Evolutionary conservation across 2,329 filamentous ascomycete species (phyloP), one percentile per base, ranked within the genome.

Genomic region (Cryoendolithus antarcticus): DNA sequence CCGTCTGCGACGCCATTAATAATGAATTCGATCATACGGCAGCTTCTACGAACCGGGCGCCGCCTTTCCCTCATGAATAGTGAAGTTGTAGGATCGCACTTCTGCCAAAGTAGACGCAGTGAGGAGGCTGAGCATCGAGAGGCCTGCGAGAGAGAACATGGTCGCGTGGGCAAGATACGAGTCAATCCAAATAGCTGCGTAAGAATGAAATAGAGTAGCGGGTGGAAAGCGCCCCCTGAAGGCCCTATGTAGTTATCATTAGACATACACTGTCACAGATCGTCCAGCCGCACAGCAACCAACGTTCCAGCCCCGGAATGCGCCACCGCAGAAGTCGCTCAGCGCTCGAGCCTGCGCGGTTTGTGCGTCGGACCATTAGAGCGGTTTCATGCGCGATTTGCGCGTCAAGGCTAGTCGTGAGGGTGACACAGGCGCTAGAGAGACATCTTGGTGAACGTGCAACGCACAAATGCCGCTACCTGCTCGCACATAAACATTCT

Each of bases 51-150:
- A 33, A 33, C 32, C 32, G 3, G 32, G 32, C 32, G 32, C 32
- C 6, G 32, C 32, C 6, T 39, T 21, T 9, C 38, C 32, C 13
- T 35, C 27, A n/a, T 32, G 30, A 11, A 39, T n/a, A 8, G 32
- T 39, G 38, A 39, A 39, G 10, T 39, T 32, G 6, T 31, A 39
- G 6, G 27, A 39, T 30, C 38, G 31, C 9, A 33, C 32, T 33
- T 33, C 32, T 33, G 32, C 32, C 6, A 33, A 3, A 3, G 32
- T 33, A 6, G 32, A 33, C 32, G 32, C 32, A 33, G 32, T 33
- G 32, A 33, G 32, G 19, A 33, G 32, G 32, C 32, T 33, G 32
- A 33, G 32, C 32, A 33, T 4, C 32, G 32, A 33, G 6, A 33
- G 32, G 32, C 32, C 32, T 33, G 6, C 32, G 32, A 33, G 6